Evolutionary conservation across 2,329 filamentous ascomycete species (phyloP), one percentile per base, ranked within the genome.

Genomic region (Pyrenophora graminea): DNA sequence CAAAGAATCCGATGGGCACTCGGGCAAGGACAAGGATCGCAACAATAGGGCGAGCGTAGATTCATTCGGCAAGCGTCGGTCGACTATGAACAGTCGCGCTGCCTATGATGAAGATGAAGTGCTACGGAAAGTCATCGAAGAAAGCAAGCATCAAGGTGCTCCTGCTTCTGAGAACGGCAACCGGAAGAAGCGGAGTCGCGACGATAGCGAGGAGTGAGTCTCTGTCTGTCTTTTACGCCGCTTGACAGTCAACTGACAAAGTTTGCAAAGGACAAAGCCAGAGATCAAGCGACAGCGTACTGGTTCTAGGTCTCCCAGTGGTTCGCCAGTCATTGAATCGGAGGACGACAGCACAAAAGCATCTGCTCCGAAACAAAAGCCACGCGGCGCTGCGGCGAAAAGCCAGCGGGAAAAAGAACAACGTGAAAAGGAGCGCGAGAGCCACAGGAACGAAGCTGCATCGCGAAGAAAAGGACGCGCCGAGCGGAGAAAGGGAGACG

Each of bases 71-170:
- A 97, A 97, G 72, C 85, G 94, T 53, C 85, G 94, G 23, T 96
- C 91, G 17, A 99, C 94, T 6, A 97, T 97, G 91, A 96, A 97
- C 69, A 99, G 94, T 71, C 86, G 93, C 56, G 92, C 93, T 36
- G 93, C 91, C 18, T 97, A 97, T 64, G 92, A 97, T 59, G 94
- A 99, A 74, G 92, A 96, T 63, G 91, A 95, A 71, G 87, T 92
- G 66, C 74, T 99, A 33, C 85, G 91, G 47, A 85, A 89, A 61
- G 94, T 93, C 25, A 91, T 99, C 63, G 93, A 97, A 73, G 92
- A 95, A 55, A 99, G 94, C 78, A 97, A 92, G 75, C 87, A 90
- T 67, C 90, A 95, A 37, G 85, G 82, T 9, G 79, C 80, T 10
- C 78, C 80, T 30, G 69, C 71, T 10, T 85, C 87, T 31, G 80